Percentiles rank a stretch among this genome's conserved stretches.
Conservation (phyloP, 257 asterid genomes). For the Solanum peruvianum region DNA sequence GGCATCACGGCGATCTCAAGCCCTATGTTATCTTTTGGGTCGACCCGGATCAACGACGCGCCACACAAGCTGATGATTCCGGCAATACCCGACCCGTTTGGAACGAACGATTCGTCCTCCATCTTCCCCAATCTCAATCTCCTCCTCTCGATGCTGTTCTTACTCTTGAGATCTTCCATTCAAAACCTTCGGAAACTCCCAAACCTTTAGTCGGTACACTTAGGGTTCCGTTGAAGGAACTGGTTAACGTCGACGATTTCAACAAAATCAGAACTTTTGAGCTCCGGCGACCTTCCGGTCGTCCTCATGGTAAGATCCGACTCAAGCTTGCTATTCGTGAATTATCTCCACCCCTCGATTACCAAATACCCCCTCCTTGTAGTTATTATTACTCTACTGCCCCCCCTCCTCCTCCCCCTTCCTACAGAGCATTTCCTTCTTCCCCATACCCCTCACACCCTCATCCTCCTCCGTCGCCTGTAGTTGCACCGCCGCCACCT, state of each 20-base stretch:
- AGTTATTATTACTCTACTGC: constrained; percentile 44
- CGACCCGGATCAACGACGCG: constrained; percentile 75
- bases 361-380: constrained; percentile 56
- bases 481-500: constrained; percentile 3
- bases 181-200: constrained; percentile 68
- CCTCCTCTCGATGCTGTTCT: constrained; percentile 31
- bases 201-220: constrained; percentile 72
- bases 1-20: constrained; percentile 75
- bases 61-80: constrained; percentile 72
- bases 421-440: constrained; percentile 35
- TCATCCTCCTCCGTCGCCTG: constrained; percentile 11
- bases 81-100: constrained; percentile 68
- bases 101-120: constrained; percentile 76
- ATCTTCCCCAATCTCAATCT: constrained; percentile 28
- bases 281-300: constrained; percentile 78
- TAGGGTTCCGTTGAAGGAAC: constrained; percentile 43
- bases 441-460: constrained; percentile 28
- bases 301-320: constrained; percentile 84
- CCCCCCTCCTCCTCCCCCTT: constrained; percentile 33
- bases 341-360: constrained; percentile 32
- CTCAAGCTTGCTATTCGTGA: constrained; percentile 44
- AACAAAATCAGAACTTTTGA: constrained; percentile 23
- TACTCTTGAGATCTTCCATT: constrained; percentile 74
- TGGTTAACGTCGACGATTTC: constrained; percentile 22
- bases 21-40: constrained; percentile 80